Conservation (phyloP, 2,329 filamentous ascomycete genomes). For the Calonectria pseudoturangicola region DNA sequence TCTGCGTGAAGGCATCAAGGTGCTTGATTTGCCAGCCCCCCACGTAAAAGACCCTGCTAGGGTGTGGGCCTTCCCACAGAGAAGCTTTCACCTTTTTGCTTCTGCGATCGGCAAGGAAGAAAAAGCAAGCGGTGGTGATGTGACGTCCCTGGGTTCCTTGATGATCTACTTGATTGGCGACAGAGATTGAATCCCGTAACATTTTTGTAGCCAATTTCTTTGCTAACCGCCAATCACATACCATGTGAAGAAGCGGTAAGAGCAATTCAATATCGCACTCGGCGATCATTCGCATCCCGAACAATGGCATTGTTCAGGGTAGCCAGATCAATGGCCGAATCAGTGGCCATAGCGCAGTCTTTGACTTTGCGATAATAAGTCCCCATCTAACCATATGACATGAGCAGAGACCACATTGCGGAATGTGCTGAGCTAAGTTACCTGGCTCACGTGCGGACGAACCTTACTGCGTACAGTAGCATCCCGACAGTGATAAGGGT, state of each 20-base stretch:
- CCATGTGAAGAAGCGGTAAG: not conserved
- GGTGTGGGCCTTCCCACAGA: not conserved
- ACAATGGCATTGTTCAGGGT: slow-evolving; percentile 8
- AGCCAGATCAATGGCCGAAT: not conserved
- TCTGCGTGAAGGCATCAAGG: not conserved
- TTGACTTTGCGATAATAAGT: not conserved
- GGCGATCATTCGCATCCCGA: slow-evolving; percentile 1
- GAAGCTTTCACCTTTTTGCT: not conserved
- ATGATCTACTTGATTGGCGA: slow-evolving; percentile 15
- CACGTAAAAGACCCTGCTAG: not conserved
- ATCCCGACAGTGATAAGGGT: slow-evolving; percentile 5
- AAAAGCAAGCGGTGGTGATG: slow-evolving; percentile 20
- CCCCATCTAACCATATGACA: not conserved
- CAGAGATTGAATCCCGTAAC: not conserved
- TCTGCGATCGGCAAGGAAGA: slow-evolving; percentile 28
- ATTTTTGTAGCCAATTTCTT: too few species aligned
- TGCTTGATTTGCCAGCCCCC: slow-evolving; percentile 13
- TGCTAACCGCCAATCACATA: not conserved
- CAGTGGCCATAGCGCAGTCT: slow-evolving; percentile 12
- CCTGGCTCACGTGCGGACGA: slow-evolving; percentile 21
- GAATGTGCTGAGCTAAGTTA: slow-evolving; percentile 19
- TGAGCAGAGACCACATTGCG: slow-evolving; percentile 7
- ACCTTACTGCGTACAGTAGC: not conserved
- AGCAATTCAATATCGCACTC: not conserved
- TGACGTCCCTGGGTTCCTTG: slow-evolving; percentile 11